phyloP scores from a whole-genome alignment of 371 early-diverging fungal species.

The Entomophthora muscae region DNA sequence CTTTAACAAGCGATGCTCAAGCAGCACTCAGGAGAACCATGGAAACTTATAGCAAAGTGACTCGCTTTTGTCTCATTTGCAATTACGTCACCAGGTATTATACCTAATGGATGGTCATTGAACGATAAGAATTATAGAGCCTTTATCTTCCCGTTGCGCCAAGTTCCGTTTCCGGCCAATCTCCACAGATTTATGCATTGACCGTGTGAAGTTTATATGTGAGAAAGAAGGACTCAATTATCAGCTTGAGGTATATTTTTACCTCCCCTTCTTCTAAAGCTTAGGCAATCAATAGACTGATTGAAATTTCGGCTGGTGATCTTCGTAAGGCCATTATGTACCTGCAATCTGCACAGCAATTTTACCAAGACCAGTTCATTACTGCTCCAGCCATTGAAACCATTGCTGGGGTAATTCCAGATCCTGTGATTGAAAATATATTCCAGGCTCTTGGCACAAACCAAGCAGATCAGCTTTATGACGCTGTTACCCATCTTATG shows the following conservation, averaged over 20 bases:
- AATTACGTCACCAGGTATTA: slow-evolving; percentile 81
- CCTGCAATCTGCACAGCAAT: slow-evolving; percentile 65
- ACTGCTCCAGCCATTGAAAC: slow-evolving; percentile 41
- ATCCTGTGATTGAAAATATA: neutral
- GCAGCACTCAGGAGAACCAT: slow-evolving; percentile 96
- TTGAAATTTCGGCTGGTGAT: slow-evolving; percentile 73
- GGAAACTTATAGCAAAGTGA: slow-evolving; percentile 90
- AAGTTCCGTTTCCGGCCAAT: slow-evolving; percentile 88
- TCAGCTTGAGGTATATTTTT: slow-evolving; percentile 18
- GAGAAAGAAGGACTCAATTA: slow-evolving; percentile 39
- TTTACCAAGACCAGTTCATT: slow-evolving; percentile 25
- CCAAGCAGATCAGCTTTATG: neutral
- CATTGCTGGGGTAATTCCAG: slow-evolving; percentile 51
- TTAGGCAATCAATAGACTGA: slow-evolving; percentile 53
- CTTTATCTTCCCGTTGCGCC: slow-evolving; percentile 87
- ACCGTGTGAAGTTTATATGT: slow-evolving; percentile 44
- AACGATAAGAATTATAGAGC: slow-evolving; percentile 72
- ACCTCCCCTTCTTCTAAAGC: slow-evolving; percentile 1
- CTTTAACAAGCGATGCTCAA: slow-evolving; percentile 98
- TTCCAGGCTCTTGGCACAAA: neutral
- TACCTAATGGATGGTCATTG: neutral
- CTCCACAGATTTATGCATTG: slow-evolving; percentile 27
- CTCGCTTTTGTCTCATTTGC: slow-evolving; percentile 96
- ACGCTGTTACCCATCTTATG: neutral
- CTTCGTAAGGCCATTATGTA: slow-evolving; percentile 81